A percentile compares a stretch with the other conserved stretches of the same genome.
These are phyloP conservation scores for Phytophthora ohioensis DNA, from an alignment of 352 stramenopile species.

Conservation along the genomic window DNA sequence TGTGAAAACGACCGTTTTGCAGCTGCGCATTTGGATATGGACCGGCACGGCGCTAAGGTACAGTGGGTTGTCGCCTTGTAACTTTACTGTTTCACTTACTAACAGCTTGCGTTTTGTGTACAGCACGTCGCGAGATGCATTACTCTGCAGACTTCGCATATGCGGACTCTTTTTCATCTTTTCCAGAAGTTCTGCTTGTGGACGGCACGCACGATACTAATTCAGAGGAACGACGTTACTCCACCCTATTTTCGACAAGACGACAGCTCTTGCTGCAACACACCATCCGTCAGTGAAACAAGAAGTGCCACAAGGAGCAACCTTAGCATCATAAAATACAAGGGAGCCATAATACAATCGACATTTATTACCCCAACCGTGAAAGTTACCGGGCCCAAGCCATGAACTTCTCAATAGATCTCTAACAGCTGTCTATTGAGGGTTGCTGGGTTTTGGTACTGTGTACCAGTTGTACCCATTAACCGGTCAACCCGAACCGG, in stretches of 20 bases:
- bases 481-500: too few relatives aligned
- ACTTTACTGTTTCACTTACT: not conserved
- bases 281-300: not conserved
- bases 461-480: too few relatives aligned
- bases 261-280: conserved; percentile 14
- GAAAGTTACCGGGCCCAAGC: conserved; percentile 4
- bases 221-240: too few relatives aligned
- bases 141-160: not conserved
- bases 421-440: too few relatives aligned
- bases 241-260: not conserved
- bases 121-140: not conserved
- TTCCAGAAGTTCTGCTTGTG: conserved; percentile 13
- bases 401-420: not conserved
- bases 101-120: not conserved
- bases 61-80: not conserved
- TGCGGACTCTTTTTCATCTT: not conserved
- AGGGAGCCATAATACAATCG: conserved; percentile 1
- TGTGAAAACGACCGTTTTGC: not conserved
- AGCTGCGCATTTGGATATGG: not conserved
- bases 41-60: not conserved
- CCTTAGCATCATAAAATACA: not conserved
- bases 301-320: conserved; percentile 9
- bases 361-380: conserved; percentile 3
- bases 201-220: conserved; percentile 25
- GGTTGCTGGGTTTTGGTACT: too few relatives aligned